These are phyloP conservation scores for Penicillium tannophilum DNA, from an alignment of 495 filamentous ascomycete genomes.

Conservation along the genomic window DNA sequence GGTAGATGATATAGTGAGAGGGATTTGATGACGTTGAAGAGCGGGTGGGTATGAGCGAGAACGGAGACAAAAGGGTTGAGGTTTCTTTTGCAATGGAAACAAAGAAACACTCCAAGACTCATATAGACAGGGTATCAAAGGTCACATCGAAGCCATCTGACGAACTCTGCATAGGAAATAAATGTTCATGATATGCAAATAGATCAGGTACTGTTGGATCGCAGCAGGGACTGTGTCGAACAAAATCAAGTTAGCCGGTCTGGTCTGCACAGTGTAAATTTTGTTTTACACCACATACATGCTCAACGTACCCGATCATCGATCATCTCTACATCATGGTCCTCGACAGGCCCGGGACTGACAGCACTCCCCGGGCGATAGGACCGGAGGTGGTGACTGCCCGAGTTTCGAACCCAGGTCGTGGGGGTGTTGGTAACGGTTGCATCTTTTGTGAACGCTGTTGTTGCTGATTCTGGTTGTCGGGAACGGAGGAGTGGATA, in stretches of 20 bases:
- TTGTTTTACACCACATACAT: conserved; percentile 18
- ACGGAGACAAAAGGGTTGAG: conserved; percentile 14
- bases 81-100: conserved; percentile 7
- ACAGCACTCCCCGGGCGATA: conserved; percentile 52
- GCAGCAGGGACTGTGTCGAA: conserved; percentile 34
- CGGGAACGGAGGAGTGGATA: conserved; percentile 35
- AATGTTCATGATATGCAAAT: conserved; percentile 22
- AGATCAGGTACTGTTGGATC: conserved; percentile 45
- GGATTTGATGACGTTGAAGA: conserved; percentile 4
- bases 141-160: conserved; percentile 24
- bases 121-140: conserved; percentile 39
- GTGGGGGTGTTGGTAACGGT: conserved; percentile 32
- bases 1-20: conserved; percentile 11
- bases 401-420: conserved; percentile 54
- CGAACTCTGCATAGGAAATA: conserved; percentile 22
- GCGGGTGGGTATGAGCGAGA: conserved; percentile 26
- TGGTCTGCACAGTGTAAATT: conserved; percentile 14
- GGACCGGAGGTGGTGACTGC: conserved; percentile 66
- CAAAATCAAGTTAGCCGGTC: conserved; percentile 10
- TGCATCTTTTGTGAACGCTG: conserved; percentile 22
- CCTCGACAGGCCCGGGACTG: conserved; percentile 63
- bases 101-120: conserved; percentile 20
- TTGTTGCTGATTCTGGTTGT: conserved; percentile 28
- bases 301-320: conserved; percentile 67
- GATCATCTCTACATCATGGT: conserved; percentile 66